Percentiles rank a stretch among this genome's conserved stretches.
phyloP scores from a whole-genome alignment of 169 alveolate genomes.

The Plasmodium falciparum region DNA sequence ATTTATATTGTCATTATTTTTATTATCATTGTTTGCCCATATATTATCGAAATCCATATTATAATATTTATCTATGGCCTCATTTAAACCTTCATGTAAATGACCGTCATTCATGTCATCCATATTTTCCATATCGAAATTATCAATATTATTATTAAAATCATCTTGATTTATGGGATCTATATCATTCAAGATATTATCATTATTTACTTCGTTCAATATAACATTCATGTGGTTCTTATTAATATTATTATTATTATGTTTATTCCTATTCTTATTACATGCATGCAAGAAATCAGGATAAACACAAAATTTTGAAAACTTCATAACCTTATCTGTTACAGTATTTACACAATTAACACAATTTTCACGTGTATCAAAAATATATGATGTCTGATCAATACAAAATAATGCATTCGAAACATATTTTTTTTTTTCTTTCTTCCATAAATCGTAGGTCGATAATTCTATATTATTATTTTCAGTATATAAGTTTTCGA shows the following conservation, averaged over 20 bases:
- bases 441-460: slow-evolving; percentile 73
- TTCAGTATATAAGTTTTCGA: slow-evolving; percentile 62
- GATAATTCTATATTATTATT: slow-evolving; percentile 66
- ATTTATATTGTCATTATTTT: slow-evolving; percentile 39
- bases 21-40: slow-evolving; percentile 2
- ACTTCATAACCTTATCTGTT: slow-evolving; percentile 62
- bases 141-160: slow-evolving; percentile 8
- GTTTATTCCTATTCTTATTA: too few species aligned
- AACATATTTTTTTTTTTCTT: slow-evolving; percentile 66
- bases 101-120: slow-evolving; percentile 46
- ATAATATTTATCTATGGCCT: slow-evolving; percentile 70
- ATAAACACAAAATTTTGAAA: slow-evolving; percentile 27
- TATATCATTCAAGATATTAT: slow-evolving; percentile 37
- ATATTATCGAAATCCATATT: slow-evolving; percentile 69
- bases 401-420: slow-evolving; percentile 64
- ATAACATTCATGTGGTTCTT: slow-evolving; percentile 26
- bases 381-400: slow-evolving; percentile 71
- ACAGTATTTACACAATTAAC: slow-evolving; percentile 73
- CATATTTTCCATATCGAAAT: slow-evolving; percentile 41
- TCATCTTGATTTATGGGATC: slow-evolving; percentile 23
- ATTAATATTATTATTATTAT: not conserved
- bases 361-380: slow-evolving; percentile 72
- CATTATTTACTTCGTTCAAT: slow-evolving; percentile 48
- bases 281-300: not conserved
- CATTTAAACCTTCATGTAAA: slow-evolving; percentile 50